Percentiles rank a stretch among this genome's conserved stretches.
Conservation (phyloP, 208 protist genomes). For the Phytomonas francai region DNA sequence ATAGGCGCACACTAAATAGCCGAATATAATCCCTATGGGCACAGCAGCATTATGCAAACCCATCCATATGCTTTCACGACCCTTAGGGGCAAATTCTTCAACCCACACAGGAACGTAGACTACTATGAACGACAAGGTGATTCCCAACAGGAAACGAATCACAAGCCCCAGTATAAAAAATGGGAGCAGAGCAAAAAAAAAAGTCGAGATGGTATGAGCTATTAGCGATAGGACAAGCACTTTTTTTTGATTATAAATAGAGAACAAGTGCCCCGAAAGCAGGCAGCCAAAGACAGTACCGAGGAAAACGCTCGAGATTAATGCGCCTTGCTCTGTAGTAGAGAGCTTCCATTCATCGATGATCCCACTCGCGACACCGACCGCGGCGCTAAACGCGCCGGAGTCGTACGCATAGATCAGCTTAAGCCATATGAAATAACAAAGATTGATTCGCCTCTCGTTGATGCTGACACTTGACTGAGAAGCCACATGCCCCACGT, state of each 20-base stretch:
- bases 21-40: slow-evolving; percentile 87
- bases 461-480: slow-evolving; percentile 13
- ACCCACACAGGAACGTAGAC: slow-evolving; percentile 91
- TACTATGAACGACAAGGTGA: slow-evolving; percentile 86
- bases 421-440: slow-evolving; percentile 78
- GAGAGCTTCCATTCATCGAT: slow-evolving; percentile 46
- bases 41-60: slow-evolving; percentile 86
- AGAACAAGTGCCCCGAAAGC: slow-evolving; percentile 67
- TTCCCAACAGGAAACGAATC: slow-evolving; percentile 81
- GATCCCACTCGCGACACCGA: slow-evolving; percentile 69
- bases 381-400: slow-evolving; percentile 77
- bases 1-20: slow-evolving; percentile 75
- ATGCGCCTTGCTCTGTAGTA: slow-evolving; percentile 46
- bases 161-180: slow-evolving; percentile 43
- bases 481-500: not conserved
- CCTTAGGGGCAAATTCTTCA: slow-evolving; percentile 85
- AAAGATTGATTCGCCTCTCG: slow-evolving; percentile 34
- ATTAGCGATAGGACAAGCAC: slow-evolving; percentile 49
- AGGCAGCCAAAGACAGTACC: slow-evolving; percentile 78
- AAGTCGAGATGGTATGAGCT: slow-evolving; percentile 70
- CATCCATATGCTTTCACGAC: slow-evolving; percentile 84
- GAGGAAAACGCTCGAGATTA: slow-evolving; percentile 81
- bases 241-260: slow-evolving; percentile 49
- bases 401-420: slow-evolving; percentile 83
- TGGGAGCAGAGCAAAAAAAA: slow-evolving; percentile 58